Base-by-base conservation (phyloP, 1,139 yeast genomes). In the Geotrichum klebahnii region DNA sequence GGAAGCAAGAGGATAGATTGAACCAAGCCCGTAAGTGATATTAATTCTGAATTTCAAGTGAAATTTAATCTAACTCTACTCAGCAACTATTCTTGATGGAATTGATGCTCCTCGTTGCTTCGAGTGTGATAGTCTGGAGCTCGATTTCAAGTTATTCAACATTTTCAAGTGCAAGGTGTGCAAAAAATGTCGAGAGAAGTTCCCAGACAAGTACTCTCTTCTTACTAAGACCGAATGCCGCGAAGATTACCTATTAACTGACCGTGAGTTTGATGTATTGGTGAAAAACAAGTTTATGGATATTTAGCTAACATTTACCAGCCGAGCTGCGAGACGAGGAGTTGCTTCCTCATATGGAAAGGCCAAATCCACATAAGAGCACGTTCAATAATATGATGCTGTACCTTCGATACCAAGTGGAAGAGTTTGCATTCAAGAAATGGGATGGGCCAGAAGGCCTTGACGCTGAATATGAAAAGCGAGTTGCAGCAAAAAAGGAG, bases 181-280 rank as follows among this genome's bases (percentile, higher is more conserved):
- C 67, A 77, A 84, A 46, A 72, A 77, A 45, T 92, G 98, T 67
- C 80, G 81, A 31, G 80, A 79, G 57, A 75, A 75, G 49, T 70
- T 71, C 24, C 96, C 96, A 0, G 96, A 94, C 46, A 92, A 92
- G 63, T 94, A 90, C 63, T 80, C 97, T 0, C 67, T 94, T 29
- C 70, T 94, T 47, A 94, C 98, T 9, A 94, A 94, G 67, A 94
- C 99, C 0, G 99, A 94, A 67, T 88, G 97, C 66, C 79, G 82
- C 47, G 94, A 86, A 59, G 99, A 94, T 68, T 94, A 94, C 63
- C 76, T 92, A 41, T 67, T 92, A 34, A 92, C 98, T 0, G 97
- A 92, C 52, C 94, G 61, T 59, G 49, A 48, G 60, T 54, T 5
- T 23, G 8, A 17, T n/a, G n/a, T n/a, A n/a, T n/a, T 29, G 32